Evolutionary conservation across 73 alveolate genomes (phyloP), one percentile per base, ranked within the genome.

Genomic region (Uronychia binucleata): DNA sequence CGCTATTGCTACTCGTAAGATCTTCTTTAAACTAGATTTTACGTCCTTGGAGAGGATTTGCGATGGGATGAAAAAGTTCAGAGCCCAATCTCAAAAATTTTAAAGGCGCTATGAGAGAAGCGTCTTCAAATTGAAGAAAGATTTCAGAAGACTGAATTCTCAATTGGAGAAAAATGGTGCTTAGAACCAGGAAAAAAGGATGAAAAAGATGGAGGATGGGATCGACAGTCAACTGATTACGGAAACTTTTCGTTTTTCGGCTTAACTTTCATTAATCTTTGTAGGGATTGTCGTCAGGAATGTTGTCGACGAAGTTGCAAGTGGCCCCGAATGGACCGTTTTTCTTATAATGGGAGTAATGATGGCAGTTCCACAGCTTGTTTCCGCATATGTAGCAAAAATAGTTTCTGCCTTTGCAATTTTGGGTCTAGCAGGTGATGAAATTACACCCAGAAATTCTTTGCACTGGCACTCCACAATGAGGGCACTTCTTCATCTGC

Each of bases 291-390:
- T 46, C 19, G 19, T 74, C 80, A 5, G 5, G 8, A 74, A 77
- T 60, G 28, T 74, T 32, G 28, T 82, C 85, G 31, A 33, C 25
- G 19, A 33, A 28, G 60, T 82, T 82, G 75, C 89, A 82, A 19
- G 27, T 27, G 29, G 59, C 76, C 0, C 84, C 89, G 30, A 27
- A 82, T 0, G 89, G 89, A 28, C 89, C 89, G n/a, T 74, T 28
- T 28, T 28, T 30, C 60, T 27, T 67, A 82, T 67, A 82, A 60
- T 82, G 89, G 25, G 86, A 28, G 29, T 67, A 82, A 82, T 82
- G 89, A 33, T 82, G 76, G 0, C 32, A 26, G 13, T 28, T 26
- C 11, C 8, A n/a, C 26, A 82, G 30, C 28, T 75, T 29, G 30
- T 60, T 60, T 8, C 57, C 83, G 78, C 87, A 80, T 58, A 80